Evolutionary conservation across 805 yeast species (phyloP).

Genomic region (Schwanniomyces occidentalis): DNA sequence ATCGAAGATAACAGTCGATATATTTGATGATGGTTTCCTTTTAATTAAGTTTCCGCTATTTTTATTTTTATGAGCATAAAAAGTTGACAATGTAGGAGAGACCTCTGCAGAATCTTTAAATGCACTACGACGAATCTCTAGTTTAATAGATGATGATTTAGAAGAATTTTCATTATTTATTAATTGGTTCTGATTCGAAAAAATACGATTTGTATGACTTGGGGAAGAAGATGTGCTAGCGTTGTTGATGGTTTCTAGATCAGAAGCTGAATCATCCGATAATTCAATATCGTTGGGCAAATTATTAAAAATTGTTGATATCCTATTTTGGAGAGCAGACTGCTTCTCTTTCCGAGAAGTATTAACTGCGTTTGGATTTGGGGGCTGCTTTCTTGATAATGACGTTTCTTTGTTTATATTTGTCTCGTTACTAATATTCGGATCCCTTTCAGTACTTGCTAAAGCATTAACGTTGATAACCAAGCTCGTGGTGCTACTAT

Average conservation of each 20-base stretch:
- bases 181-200: background rate
- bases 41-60: constrained; percentile 14
- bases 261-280: constrained; percentile 47
- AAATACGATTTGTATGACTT: constrained; percentile 3
- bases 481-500: constrained; percentile 30
- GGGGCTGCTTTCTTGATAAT: background rate
- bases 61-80: constrained; percentile 24
- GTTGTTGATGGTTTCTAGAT: constrained; percentile 32
- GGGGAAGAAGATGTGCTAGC: constrained; percentile 13
- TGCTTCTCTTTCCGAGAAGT: constrained; percentile 7
- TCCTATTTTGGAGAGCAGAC: constrained; percentile 28
- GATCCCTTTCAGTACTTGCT: constrained; percentile 20
- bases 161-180: constrained; percentile 7
- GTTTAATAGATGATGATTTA: constrained; percentile 27
- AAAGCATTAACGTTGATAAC: constrained; percentile 33
- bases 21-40: constrained; percentile 30
- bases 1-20: constrained; percentile 35
- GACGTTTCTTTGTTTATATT: background rate
- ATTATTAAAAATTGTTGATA: constrained; percentile 42
- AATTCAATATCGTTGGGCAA: constrained; percentile 49
- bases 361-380: background rate
- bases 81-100: constrained; percentile 26
- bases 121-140: constrained; percentile 16
- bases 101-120: constrained; percentile 6
- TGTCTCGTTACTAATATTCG: background rate